A percentile compares a stretch with the other conserved stretches of the same genome.
These are phyloP conservation scores for Nymphaea thermarum DNA, from an alignment of 164 flowering plant genomes.

Conservation along the genomic window DNA sequence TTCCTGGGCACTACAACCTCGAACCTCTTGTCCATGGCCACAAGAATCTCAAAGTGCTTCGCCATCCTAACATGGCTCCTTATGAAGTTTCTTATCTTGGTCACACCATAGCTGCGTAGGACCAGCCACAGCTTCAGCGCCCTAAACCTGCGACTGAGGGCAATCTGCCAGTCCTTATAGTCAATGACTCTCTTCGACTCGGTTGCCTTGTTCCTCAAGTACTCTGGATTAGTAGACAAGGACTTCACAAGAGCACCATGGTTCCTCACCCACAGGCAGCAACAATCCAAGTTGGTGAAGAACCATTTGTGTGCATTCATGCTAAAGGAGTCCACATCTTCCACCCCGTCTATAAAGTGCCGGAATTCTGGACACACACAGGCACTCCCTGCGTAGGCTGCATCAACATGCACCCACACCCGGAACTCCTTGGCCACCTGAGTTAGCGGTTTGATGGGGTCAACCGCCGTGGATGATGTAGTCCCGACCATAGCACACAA, in stretches of 20 bases:
- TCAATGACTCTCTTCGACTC: slow-evolving; percentile 45
- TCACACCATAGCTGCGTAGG: slow-evolving; percentile 45
- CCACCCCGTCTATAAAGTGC: slow-evolving; percentile 47
- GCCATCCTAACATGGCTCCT: slow-evolving; percentile 54
- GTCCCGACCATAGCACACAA: slow-evolving; percentile 46
- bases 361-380: slow-evolving; percentile 65
- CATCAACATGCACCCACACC: slow-evolving; percentile 47
- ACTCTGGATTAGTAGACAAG: slow-evolving; percentile 54
- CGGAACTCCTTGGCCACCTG: slow-evolving; percentile 19
- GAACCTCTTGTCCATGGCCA: slow-evolving; percentile 36
- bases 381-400: slow-evolving; percentile 60
- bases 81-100: slow-evolving; percentile 26
- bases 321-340: slow-evolving; percentile 45
- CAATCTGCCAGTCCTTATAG: slow-evolving; percentile 72
- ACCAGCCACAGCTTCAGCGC: slow-evolving; percentile 66
- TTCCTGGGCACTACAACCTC: slow-evolving; percentile 48
- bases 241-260: slow-evolving; percentile 28
- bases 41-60: slow-evolving; percentile 32
- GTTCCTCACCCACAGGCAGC: slow-evolving; percentile 62
- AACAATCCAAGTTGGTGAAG: slow-evolving; percentile 50
- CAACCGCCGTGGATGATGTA: slow-evolving; percentile 37
- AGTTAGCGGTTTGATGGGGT: slow-evolving; percentile 20
- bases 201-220: slow-evolving; percentile 39
- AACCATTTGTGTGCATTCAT: slow-evolving; percentile 76
- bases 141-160: slow-evolving; percentile 45